Conservation (phyloP, 495 filamentous ascomycete genomes). For the Pyrenopolyporus hunteri region DNA sequence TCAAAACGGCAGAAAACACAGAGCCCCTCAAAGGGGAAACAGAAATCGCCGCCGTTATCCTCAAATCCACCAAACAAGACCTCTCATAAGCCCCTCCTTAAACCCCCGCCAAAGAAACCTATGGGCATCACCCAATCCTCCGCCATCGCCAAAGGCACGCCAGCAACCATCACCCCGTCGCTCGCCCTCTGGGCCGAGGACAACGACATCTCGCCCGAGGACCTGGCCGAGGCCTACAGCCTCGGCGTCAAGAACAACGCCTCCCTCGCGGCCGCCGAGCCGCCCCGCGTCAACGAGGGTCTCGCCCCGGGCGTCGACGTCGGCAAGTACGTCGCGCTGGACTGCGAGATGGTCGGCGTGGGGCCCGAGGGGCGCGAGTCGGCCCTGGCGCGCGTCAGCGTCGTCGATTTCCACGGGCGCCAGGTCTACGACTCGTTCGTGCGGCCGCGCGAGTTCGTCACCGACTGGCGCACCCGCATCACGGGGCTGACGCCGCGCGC, state of each 20-base stretch:
- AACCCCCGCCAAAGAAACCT: constrained; percentile 1
- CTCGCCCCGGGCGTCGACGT: constrained; percentile 56
- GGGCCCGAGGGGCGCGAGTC: constrained; percentile 72
- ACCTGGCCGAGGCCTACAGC: constrained; percentile 66
- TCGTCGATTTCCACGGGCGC: constrained; percentile 90
- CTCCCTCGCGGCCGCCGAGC: constrained; percentile 12
- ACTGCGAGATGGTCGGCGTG: constrained; percentile 98
- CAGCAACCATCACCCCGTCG: constrained; percentile 44
- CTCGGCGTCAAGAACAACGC: constrained; percentile 46
- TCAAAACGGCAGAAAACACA: constrained; percentile 32
- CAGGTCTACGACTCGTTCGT: constrained; percentile 94
- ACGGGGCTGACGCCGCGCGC: constrained; percentile 76
- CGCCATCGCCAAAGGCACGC: constrained; percentile 37
- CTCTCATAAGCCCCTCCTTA: constrained; percentile 27
- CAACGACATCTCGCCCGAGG: constrained; percentile 65
- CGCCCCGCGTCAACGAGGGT: constrained; percentile 56
- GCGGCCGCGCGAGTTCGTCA: constrained; percentile 72
- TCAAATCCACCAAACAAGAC: constrained; percentile 44
- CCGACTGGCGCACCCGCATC: constrained; percentile 87
- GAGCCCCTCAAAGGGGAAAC: constrained; percentile 3
- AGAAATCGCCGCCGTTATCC: constrained; percentile 9
- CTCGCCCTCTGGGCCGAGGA: constrained; percentile 56
- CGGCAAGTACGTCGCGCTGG: constrained; percentile 89
- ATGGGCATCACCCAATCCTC: constrained; percentile 51
- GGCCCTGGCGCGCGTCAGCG: constrained; percentile 78